These are phyloP conservation scores for Russula earlei DNA, from an alignment of 768 basidiomycete species.

Conservation along the genomic window DNA sequence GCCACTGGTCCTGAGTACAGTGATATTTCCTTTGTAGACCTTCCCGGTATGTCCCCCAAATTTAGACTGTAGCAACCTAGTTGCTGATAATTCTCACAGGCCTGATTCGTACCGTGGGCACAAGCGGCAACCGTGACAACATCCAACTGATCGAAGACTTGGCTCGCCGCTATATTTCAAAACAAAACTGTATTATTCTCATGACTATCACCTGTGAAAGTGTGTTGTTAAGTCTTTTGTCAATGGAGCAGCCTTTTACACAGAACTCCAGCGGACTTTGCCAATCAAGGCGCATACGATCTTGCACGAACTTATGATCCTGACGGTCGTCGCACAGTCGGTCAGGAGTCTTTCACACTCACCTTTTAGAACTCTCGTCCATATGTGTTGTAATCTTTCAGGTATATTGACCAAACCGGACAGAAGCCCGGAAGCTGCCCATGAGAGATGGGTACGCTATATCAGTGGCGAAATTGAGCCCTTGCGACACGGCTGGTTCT, in stretches of 20 bases:
- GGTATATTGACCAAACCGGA: conserved; percentile 29
- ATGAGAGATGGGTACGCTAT: conserved; percentile 20
- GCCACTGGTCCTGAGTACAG: conserved; percentile 22
- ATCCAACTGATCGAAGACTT: conserved; percentile 21
- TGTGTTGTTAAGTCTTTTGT: conserved; percentile 2
- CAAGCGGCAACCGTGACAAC: conserved; percentile 17
- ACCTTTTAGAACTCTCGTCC: not conserved
- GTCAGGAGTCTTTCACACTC: not conserved
- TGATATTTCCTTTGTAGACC: conserved; percentile 26
- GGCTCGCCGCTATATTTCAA: conserved; percentile 19
- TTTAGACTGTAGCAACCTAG: not conserved
- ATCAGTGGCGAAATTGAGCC: not conserved
- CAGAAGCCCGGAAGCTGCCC: conserved; percentile 19
- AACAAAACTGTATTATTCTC: conserved; percentile 22
- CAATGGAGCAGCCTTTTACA: not conserved
- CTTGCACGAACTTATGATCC: conserved; percentile 22
- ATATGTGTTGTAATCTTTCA: conserved; percentile 1
- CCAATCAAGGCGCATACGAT: conserved; percentile 26
- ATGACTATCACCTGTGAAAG: conserved; percentile 25
- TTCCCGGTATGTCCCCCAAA: conserved; percentile 21
- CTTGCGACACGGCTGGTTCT: conserved; percentile 10
- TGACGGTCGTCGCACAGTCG: conserved; percentile 23
- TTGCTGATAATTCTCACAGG: conserved; percentile 13
- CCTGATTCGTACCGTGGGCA: conserved; percentile 21
- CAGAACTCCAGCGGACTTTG: conserved; percentile 23